phyloP scores from a whole-genome alignment of 1,139 yeast species.

The Geotrichum macrosporum region DNA sequence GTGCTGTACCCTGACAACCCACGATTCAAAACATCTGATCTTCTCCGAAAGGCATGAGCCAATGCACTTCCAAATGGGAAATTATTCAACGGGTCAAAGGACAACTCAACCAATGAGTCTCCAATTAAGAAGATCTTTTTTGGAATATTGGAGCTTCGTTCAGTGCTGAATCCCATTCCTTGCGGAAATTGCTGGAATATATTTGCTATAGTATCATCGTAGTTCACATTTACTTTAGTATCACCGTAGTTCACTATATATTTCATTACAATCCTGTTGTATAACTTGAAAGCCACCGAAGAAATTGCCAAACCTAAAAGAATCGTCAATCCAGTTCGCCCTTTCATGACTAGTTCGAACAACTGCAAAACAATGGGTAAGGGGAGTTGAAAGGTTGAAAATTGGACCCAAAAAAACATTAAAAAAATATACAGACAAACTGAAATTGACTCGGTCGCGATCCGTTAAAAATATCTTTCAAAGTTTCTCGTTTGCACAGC shows the following conservation, averaged over 20 bases:
- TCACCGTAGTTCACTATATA: conserved; percentile 4
- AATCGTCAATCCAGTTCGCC: too few species aligned
- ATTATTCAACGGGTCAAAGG: conserved; percentile 17
- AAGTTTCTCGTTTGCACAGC: not conserved
- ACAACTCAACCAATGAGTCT: conserved; percentile 22
- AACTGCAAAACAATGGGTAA: too few species aligned
- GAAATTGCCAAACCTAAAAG: not conserved
- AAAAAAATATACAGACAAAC: not conserved
- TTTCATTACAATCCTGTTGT: not conserved
- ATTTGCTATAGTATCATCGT: conserved; percentile 5
- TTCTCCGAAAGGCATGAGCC: conserved; percentile 17
- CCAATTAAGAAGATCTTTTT: conserved; percentile 22
- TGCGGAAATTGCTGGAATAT: conserved; percentile 3
- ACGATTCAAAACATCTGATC: conserved; percentile 21
- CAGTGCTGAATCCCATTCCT: not conserved
- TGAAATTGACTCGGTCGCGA: not conserved
- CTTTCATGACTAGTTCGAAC: too few species aligned
- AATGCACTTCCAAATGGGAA: conserved; percentile 20
- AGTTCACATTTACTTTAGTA: not conserved
- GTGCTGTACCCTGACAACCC: conserved; percentile 22
- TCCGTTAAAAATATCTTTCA: not conserved
- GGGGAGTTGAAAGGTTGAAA: conserved; percentile 5
- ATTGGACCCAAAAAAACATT: not conserved
- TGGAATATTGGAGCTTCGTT: not conserved
- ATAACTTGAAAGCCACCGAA: too few species aligned